Conservation (phyloP, 805 yeast species). For the Wickerhamomyces strasburgensis region DNA sequence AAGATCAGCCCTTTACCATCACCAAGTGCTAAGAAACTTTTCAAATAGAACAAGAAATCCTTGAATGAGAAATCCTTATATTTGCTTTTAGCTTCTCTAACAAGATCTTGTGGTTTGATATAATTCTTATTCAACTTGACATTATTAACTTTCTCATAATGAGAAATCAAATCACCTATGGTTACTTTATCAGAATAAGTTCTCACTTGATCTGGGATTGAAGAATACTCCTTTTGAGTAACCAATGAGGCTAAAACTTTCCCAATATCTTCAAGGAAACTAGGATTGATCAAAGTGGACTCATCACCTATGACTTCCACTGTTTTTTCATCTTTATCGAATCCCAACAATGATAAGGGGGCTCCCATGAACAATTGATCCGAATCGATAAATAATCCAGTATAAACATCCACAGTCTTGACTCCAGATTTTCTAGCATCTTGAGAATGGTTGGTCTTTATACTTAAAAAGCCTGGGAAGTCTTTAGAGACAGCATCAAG, state of each 20-base stretch:
- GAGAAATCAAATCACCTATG: conserved; percentile 33
- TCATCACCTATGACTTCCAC: conserved; percentile 39
- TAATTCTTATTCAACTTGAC: conserved; percentile 31
- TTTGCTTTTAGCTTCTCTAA: conserved; percentile 28
- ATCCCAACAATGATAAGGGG: conserved; percentile 31
- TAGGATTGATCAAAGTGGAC: conserved; percentile 30
- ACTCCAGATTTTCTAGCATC: conserved; percentile 39
- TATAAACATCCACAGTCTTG: conserved; percentile 41
- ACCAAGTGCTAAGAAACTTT: conserved; percentile 34
- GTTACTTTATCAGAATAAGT: conserved; percentile 38
- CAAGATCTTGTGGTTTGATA: conserved; percentile 28
- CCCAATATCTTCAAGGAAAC: conserved; percentile 40
- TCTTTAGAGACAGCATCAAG: conserved; percentile 23
- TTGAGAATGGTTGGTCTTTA: conserved; percentile 33
- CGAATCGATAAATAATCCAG: conserved; percentile 35
- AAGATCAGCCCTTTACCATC: conserved; percentile 35
- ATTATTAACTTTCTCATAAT: conserved; percentile 36
- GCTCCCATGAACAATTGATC: conserved; percentile 21
- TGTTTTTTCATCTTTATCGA: conserved; percentile 30
- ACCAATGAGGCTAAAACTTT: conserved; percentile 37
- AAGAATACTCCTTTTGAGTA: conserved; percentile 28
- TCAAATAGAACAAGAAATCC: conserved; percentile 36
- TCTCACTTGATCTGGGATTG: conserved; percentile 40
- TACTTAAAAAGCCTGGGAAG: conserved; percentile 32
- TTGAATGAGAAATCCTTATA: conserved; percentile 27